Base-by-base conservation (phyloP, 2,329 filamentous ascomycete species). In the Zymoseptoria pseudotritici region DNA sequence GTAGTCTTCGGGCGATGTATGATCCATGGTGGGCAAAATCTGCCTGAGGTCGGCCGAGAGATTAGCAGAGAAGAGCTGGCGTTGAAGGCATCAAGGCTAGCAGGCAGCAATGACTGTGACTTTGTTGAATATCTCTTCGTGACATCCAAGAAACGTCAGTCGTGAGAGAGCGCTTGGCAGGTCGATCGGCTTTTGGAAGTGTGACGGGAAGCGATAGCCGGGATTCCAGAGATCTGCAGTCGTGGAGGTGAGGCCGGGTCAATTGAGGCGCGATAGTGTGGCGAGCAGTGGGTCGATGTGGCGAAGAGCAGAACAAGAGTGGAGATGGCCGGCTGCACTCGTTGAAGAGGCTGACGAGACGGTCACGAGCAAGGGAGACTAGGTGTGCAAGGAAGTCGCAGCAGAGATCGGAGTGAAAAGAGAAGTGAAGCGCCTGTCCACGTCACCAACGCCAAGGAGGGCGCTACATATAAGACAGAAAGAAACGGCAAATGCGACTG, bases 1-100 rank as follows among this genome's bases (percentile, higher is more conserved):
- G 62, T 71, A 71, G 6, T 66, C 64, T 20, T 73, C 69, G 11
- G 71, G 68, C 42, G 71, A 69, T 51, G 65, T 62, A 60, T 66
- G 60, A 26, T 71, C 66, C 71, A 72, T 73, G 62, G 22, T 53
- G 22, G 24, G 22, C 22, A 29, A 53, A 13, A 19, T 29, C 2
- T 24, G 52, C 22, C 22, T 17, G 22, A 29, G 22, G n/a, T 24
- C 22, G 9, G 22, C 20, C 29, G 52, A 29, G 26, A 29, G 13
- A 29, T 53, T 29, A 53, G 52, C 11, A 24, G 22, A n/a, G 22
- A 19, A 29, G 13, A n/a, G 13, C 36, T 6, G 13, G 17, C 36
- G 36, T 17, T 46, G 13, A 46, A 46, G 36, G 36, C 36, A 46
- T 46, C 36, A 46, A 46, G 13, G 13, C 36, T 17, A 17, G 36